Percentiles rank a stretch among this genome's conserved stretches.
These are phyloP conservation scores for Afroboletus lepidellus DNA, from an alignment of 1,284 basidiomycete species.

Conservation along the genomic window DNA sequence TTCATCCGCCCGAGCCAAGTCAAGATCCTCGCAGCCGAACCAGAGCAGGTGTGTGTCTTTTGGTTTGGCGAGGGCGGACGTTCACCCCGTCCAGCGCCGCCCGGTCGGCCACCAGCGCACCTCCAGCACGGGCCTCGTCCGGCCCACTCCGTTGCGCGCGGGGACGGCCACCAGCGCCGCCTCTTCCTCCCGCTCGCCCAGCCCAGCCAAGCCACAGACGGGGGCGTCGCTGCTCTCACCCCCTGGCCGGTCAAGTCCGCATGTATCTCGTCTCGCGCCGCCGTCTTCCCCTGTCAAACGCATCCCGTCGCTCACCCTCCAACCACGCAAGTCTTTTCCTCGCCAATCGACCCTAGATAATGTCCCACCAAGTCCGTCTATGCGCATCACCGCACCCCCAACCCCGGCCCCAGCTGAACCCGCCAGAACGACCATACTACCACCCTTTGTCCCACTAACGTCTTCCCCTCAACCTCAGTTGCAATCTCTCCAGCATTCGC, in stretches of 20 bases:
- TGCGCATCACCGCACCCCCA: conserved; percentile 7
- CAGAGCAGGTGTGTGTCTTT: conserved; percentile 32
- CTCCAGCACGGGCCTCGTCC: conserved; percentile 37
- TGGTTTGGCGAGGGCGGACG: too few species aligned
- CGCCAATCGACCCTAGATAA: conserved; percentile 33
- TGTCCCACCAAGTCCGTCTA: conserved; percentile 25
- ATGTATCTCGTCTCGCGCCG: conserved; percentile 30
- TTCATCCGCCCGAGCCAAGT: conserved; percentile 92
- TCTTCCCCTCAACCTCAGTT: conserved; percentile 17
- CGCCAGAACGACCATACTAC: conserved; percentile 8
- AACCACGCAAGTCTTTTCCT: conserved; percentile 32
- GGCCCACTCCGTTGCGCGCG: conserved; percentile 38
- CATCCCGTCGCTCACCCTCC: conserved; percentile 36
- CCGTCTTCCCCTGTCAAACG: conserved; percentile 44
- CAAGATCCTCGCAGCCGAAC: conserved; percentile 51
- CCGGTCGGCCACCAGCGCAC: conserved; percentile 40
- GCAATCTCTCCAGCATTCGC: conserved; percentile 17
- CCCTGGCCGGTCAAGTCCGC: conserved; percentile 24
- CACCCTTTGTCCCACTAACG: conserved; percentile 17
- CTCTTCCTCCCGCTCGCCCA: conserved; percentile 42
- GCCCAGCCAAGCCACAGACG: conserved; percentile 38
- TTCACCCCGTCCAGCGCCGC: conserved; percentile 22
- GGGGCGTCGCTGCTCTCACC: conserved; percentile 21
- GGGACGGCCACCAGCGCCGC: conserved; percentile 20
- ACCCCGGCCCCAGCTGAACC: conserved; percentile 19